These are phyloP conservation scores for Heracleum sosnowskyi DNA, from an alignment of 129 eudicot species.

Conservation along the genomic window DNA sequence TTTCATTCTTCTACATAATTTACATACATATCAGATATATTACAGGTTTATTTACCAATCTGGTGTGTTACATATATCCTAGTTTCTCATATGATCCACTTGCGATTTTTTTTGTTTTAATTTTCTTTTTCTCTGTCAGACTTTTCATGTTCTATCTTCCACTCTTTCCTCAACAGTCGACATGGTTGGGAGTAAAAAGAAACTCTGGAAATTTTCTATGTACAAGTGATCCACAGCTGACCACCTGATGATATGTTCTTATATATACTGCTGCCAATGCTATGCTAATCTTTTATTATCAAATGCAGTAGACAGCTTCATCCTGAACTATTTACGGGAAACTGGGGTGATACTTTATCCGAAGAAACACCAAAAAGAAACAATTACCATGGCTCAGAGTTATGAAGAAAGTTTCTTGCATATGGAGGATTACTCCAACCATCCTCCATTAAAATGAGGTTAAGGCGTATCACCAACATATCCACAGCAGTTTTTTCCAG, in stretches of 20 bases:
- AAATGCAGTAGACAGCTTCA: background rate
- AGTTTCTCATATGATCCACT: background rate
- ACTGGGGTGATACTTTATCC: background rate
- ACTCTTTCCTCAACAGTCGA: background rate
- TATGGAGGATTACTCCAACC: slow-evolving; percentile 55
- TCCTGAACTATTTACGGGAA: background rate
- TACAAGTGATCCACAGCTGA: background rate
- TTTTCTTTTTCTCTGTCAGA: background rate
- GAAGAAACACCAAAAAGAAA: background rate
- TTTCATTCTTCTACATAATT: background rate
- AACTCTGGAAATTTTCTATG: background rate
- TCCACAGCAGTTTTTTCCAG: slow-evolving; percentile 67
- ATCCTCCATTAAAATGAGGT: slow-evolving; percentile 72
- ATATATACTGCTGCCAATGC: background rate
- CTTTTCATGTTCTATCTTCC: background rate
- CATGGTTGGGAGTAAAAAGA: background rate
- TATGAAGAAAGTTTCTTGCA: slow-evolving; percentile 36
- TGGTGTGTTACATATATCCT: background rate
- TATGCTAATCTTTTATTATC: background rate
- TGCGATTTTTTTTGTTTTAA: background rate
- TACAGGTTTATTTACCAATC: background rate
- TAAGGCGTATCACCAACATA: slow-evolving; percentile 55
- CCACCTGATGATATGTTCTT: background rate
- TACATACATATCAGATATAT: background rate
- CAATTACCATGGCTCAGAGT: slow-evolving; percentile 83